These are phyloP conservation scores for Aspergillus ostianus DNA, from an alignment of 495 filamentous ascomycete species.

Conservation along the genomic window DNA sequence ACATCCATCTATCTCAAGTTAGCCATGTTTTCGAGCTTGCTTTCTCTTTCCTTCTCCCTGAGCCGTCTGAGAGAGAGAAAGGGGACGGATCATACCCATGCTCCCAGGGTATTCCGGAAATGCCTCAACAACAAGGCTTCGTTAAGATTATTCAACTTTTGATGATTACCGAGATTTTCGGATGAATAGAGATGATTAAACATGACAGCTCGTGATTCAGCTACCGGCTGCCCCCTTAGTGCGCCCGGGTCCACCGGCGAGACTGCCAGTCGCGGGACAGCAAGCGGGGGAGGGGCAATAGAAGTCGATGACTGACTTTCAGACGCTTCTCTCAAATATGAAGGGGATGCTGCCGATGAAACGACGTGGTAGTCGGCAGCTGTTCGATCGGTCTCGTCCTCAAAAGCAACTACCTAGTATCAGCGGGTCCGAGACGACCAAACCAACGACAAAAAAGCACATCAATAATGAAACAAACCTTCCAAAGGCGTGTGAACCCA, in stretches of 20 bases:
- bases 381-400: conserved; percentile 44
- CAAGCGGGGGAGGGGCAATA: conserved; percentile 23
- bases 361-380: conserved; percentile 42
- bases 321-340: conserved; percentile 24
- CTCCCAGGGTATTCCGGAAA: conserved; percentile 37
- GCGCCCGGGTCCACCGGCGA: background rate
- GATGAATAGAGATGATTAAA: conserved; percentile 21
- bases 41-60: background rate
- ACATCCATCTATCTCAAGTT: conserved; percentile 31
- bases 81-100: conserved; percentile 30
- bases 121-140: conserved; percentile 43
- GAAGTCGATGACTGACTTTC: conserved; percentile 29
- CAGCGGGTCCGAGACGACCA: background rate
- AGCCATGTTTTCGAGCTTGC: conserved; percentile 3
- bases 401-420: conserved; percentile 33
- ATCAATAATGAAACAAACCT: conserved; percentile 17
- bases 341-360: conserved; percentile 19
- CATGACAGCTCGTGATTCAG: conserved; percentile 11
- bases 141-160: conserved; percentile 32
- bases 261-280: conserved; percentile 1
- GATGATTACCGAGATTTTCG: conserved; percentile 20
- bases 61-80: background rate
- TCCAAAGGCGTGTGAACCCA: conserved; percentile 36
- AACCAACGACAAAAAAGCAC: background rate
- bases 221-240: background rate